Percentiles rank a stretch among this genome's conserved stretches.
phyloP scores from a whole-genome alignment of 768 basidiomycete genomes.

The Boletus tylopilopsis region DNA sequence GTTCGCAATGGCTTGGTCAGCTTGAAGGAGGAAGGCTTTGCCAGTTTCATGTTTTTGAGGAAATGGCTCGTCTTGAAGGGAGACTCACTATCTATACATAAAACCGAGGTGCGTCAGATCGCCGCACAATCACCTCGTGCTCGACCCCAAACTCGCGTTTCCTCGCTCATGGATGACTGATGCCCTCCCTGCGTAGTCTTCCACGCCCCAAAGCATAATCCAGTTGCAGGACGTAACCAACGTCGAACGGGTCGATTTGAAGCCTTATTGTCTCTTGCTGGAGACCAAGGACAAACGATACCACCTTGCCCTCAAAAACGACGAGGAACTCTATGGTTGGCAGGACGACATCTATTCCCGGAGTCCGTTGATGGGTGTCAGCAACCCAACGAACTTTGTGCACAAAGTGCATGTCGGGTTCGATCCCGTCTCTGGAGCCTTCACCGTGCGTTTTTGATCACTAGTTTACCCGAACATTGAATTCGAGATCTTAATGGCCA shows the following conservation, averaged over 20 bases:
- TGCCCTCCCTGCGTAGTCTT: constrained; percentile 34
- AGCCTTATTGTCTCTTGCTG: constrained; percentile 89
- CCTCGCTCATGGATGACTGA: constrained; percentile 1
- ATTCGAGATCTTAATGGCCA: constrained; percentile 26
- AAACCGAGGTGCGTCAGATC: constrained; percentile 72
- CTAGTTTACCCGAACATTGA: not conserved
- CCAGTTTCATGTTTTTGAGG: constrained; percentile 87
- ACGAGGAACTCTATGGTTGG: constrained; percentile 98
- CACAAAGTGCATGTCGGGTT: constrained; percentile 99
- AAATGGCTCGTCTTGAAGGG: constrained; percentile 89
- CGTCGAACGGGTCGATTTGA: constrained; percentile 89
- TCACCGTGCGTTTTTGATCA: constrained; percentile 65
- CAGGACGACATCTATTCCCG: constrained; percentile 94
- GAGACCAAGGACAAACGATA: constrained; percentile 83
- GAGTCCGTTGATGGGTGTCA: constrained; percentile 89
- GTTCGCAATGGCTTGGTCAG: constrained; percentile 72
- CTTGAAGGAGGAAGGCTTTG: constrained; percentile 93
- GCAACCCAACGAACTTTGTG: constrained; percentile 95
- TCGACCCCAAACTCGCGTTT: not conserved
- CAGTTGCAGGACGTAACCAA: constrained; percentile 74
- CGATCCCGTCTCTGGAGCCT: constrained; percentile 89
- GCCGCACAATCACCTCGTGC: not conserved
- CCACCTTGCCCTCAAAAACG: constrained; percentile 80
- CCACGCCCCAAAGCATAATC: constrained; percentile 59
- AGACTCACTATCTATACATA: constrained; percentile 75